Percentiles rank a stretch among this genome's conserved stretches.
These are phyloP conservation scores for Glarea lozoyensis DNA, from an alignment of 495 filamentous ascomycete species.

Conservation along the genomic window DNA sequence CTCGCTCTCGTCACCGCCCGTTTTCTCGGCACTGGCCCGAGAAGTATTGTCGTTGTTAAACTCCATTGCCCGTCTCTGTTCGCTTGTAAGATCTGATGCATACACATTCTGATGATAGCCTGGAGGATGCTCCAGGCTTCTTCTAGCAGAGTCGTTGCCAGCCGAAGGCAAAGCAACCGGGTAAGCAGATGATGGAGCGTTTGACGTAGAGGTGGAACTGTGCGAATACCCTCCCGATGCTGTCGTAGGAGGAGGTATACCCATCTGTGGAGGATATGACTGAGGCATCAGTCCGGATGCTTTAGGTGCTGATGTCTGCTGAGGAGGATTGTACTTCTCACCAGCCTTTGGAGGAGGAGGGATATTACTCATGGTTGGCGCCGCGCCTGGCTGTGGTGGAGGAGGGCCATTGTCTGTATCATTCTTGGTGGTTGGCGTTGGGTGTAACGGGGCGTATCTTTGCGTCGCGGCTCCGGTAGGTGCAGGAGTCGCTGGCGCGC, in stretches of 20 bases:
- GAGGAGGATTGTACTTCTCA: constrained; percentile 25
- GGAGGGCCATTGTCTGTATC: constrained; percentile 22
- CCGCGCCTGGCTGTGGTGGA: constrained; percentile 42
- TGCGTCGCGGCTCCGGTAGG: constrained; percentile 12
- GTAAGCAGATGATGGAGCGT: constrained; percentile 14
- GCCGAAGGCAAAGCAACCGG: constrained; percentile 11
- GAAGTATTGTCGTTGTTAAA: constrained; percentile 7
- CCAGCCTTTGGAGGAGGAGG: constrained; percentile 43
- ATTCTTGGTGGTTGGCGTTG: constrained; percentile 21
- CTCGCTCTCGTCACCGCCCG: constrained; percentile 9
- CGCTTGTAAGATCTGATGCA: constrained; percentile 27
- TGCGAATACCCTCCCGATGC: constrained; percentile 10
- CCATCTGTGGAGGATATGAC: constrained; percentile 22
- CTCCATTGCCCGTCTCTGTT: constrained; percentile 17
- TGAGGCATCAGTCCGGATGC: constrained; percentile 14
- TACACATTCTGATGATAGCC: constrained; percentile 43
- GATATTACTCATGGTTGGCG: constrained; percentile 24
- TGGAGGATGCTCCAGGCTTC: constrained; percentile 32
- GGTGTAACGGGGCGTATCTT: constrained; percentile 13
- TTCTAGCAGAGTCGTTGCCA: constrained; percentile 3
- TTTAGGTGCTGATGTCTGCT: constrained; percentile 12
- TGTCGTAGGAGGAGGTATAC: constrained; percentile 14
- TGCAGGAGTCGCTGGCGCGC: constrained; percentile 10
- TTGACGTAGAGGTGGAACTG: constrained; percentile 19
- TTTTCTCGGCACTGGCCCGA: constrained; percentile 18